phyloP scores from a whole-genome alignment of 345 rosid genomes.

The Ailanthus altissimus region DNA sequence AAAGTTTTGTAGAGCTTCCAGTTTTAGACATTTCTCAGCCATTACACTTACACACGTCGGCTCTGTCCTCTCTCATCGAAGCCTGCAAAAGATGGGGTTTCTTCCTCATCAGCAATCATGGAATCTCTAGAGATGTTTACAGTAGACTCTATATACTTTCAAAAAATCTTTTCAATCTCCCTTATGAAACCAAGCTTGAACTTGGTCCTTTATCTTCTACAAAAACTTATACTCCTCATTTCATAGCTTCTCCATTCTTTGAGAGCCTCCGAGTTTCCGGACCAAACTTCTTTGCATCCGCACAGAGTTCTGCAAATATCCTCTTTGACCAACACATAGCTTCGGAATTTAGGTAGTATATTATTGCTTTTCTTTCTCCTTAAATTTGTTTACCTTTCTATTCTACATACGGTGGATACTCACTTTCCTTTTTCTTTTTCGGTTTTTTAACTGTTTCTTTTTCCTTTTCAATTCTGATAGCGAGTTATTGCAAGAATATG shows the following conservation, averaged over 20 bases:
- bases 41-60: slow-evolving; percentile 17
- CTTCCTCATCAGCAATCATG: slow-evolving; percentile 43
- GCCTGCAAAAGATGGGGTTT: slow-evolving; percentile 49
- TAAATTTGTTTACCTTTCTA: not conserved
- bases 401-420: not conserved
- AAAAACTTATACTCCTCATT: slow-evolving; percentile 39
- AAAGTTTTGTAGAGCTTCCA: slow-evolving; percentile 35
- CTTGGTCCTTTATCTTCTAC: slow-evolving; percentile 38
- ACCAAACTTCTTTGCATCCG: slow-evolving; percentile 40
- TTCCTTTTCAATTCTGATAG: not conserved
- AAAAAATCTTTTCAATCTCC: slow-evolving; percentile 31
- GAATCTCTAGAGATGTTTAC: slow-evolving; percentile 37
- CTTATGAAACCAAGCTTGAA: slow-evolving; percentile 32
- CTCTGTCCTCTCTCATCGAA: slow-evolving; percentile 24
- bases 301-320: slow-evolving; percentile 30
- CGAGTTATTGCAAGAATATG: slow-evolving; percentile 36
- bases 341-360: slow-evolving; percentile 37
- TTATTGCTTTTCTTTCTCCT: not conserved
- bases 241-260: slow-evolving; percentile 51
- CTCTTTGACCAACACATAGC: slow-evolving; percentile 18
- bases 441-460: not conserved
- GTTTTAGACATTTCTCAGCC: slow-evolving; percentile 39
- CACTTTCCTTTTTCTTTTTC: not conserved
- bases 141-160: slow-evolving; percentile 27
- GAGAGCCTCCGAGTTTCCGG: slow-evolving; percentile 42